Conservation (phyloP, 2,329 filamentous ascomycete species). For the Zasmidium angulare region DNA sequence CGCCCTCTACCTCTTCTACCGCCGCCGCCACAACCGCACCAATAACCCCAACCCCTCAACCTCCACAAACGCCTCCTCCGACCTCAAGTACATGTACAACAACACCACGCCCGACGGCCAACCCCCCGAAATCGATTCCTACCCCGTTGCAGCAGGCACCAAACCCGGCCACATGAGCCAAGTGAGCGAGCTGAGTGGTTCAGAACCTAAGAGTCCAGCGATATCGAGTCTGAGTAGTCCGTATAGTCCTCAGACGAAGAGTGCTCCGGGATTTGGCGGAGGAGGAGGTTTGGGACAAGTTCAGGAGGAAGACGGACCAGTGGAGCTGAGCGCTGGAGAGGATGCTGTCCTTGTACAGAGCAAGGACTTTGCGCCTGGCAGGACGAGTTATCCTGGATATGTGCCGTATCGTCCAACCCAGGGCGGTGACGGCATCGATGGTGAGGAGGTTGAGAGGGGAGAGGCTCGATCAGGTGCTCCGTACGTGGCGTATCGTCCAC, state of each 20-base stretch:
- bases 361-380: background rate
- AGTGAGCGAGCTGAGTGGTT: constrained; percentile 6
- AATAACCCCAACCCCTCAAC: background rate
- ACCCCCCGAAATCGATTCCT: constrained; percentile 2
- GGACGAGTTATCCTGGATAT: background rate
- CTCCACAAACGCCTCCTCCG: background rate
- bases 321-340: background rate
- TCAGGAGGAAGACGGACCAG: background rate
- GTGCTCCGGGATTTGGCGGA: background rate
- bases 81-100: constrained; percentile 9
- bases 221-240: background rate
- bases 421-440: background rate
- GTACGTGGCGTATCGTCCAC: background rate
- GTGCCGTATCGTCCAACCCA: background rate
- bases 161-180: constrained; percentile 3
- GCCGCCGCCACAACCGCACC: constrained; percentile 1
- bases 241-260: no score
- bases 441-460: background rate
- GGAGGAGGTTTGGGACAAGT: background rate
- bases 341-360: background rate
- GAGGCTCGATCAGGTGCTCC: background rate
- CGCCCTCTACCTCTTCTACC: constrained; percentile 3
- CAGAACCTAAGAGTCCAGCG: constrained; percentile 4
- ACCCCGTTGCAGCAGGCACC: background rate
- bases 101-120: background rate